phyloP scores from a whole-genome alignment of 805 yeast genomes.

The Hanseniaspora thailandica region DNA sequence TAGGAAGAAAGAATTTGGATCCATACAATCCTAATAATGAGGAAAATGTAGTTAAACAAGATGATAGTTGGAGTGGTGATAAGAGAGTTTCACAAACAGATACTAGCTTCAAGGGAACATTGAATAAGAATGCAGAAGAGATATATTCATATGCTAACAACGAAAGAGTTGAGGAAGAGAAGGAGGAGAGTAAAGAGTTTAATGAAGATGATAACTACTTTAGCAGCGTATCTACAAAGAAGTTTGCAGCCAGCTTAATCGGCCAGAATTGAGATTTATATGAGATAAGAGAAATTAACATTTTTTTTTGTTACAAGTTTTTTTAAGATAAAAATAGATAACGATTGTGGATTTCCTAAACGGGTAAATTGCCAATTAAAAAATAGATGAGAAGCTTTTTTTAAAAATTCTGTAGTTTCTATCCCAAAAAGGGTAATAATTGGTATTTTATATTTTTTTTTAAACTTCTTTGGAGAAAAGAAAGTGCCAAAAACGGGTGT shows the following conservation, averaged over 20 bases:
- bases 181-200: conserved; percentile 25
- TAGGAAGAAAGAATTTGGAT: conserved; percentile 56
- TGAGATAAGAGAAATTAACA: background rate
- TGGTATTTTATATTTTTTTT: too few species aligned
- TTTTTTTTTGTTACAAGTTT: conserved; percentile 20
- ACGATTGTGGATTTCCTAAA: background rate
- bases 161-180: background rate
- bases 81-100: conserved; percentile 13
- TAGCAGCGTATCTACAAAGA: conserved; percentile 54
- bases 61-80: conserved; percentile 16
- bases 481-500: too few species aligned
- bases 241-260: conserved; percentile 61
- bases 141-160: background rate
- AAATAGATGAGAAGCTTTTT: too few species aligned
- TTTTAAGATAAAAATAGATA: background rate
- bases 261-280: conserved; percentile 56
- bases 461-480: too few species aligned
- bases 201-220: conserved; percentile 12
- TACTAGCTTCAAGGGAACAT: conserved; percentile 1
- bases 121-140: conserved; percentile 1
- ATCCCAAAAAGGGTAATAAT: too few species aligned
- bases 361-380: too few species aligned
- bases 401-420: too few species aligned
- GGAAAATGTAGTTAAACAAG: background rate
- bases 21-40: background rate